Conservation (phyloP, 1,139 yeast species). For the Sugiyamaella neomexicana region DNA sequence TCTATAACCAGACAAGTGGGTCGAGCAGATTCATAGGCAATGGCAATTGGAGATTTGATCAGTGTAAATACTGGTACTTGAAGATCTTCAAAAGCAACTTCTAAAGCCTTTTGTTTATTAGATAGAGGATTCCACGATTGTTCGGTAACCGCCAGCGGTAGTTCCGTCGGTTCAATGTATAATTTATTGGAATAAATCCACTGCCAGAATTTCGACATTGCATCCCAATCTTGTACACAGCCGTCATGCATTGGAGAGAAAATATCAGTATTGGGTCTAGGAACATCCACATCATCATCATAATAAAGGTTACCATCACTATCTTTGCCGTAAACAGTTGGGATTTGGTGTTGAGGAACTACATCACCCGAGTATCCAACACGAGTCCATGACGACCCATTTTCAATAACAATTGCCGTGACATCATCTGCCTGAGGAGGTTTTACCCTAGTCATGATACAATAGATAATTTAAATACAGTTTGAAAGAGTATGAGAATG, state of each 20-base stretch:
- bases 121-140: conserved; percentile 80
- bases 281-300: conserved; percentile 41
- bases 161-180: conserved; percentile 59
- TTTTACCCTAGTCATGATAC: conserved; percentile 13
- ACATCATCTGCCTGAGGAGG: conserved; percentile 43
- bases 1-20: conserved; percentile 43
- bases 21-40: conserved; percentile 50
- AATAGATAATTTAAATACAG: not conserved
- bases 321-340: conserved; percentile 52
- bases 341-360: conserved; percentile 70
- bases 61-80: conserved; percentile 84
- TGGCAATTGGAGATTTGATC: conserved; percentile 83
- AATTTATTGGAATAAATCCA: conserved; percentile 45
- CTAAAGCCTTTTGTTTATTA: conserved; percentile 71
- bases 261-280: conserved; percentile 41
- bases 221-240: conserved; percentile 49
- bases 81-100: conserved; percentile 69
- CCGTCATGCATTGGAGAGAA: conserved; percentile 46
- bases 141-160: conserved; percentile 78
- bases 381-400: conserved; percentile 81
- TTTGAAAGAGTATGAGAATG: not conserved
- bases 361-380: conserved; percentile 95
- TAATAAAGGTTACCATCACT: conserved; percentile 31
- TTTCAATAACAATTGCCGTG: conserved; percentile 89
- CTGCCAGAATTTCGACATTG: conserved; percentile 43